These are phyloP conservation scores for Lactarius evosmus DNA, from an alignment of 768 basidiomycete species.

Conservation along the genomic window DNA sequence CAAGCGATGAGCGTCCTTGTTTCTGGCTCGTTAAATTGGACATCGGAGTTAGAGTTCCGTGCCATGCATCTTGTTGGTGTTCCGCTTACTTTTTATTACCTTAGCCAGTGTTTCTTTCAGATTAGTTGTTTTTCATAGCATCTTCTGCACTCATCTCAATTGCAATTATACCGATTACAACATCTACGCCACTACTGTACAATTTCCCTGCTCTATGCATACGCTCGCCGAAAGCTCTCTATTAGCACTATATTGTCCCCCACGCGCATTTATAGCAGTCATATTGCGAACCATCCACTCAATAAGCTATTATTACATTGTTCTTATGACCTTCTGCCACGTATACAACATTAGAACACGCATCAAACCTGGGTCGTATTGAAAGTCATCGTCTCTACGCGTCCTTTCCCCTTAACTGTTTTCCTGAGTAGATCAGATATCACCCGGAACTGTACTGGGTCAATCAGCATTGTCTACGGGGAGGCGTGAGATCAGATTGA, in stretches of 20 bases:
- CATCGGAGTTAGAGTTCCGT: background rate
- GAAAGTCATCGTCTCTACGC: constrained; percentile 79
- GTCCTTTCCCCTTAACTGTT: constrained; percentile 84
- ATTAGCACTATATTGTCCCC: constrained; percentile 20
- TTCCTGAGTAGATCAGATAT: constrained; percentile 88
- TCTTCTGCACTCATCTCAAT: constrained; percentile 17
- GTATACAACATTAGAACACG: constrained; percentile 8
- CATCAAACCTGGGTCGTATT: constrained; percentile 36
- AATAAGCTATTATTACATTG: constrained; percentile 1
- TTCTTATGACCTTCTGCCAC: constrained; percentile 11
- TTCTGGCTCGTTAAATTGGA: background rate
- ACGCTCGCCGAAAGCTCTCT: constrained; percentile 14
- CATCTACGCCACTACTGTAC: constrained; percentile 22
- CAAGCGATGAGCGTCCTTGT: constrained; percentile 4
- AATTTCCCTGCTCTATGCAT: constrained; percentile 13
- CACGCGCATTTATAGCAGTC: constrained; percentile 20
- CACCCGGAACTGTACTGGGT: constrained; percentile 86
- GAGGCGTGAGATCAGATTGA: background rate
- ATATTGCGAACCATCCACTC: constrained; percentile 7
- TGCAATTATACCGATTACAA: constrained; percentile 17
- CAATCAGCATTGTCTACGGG: constrained; percentile 80
- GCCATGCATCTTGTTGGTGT: constrained; percentile 2
- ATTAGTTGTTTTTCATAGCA: constrained; percentile 13
- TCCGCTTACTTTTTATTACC: background rate
- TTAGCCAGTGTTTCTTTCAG: constrained; percentile 8